Base-by-base conservation (phyloP, 2,329 filamentous ascomycete species). In the Ophiostoma sp. region DNA sequence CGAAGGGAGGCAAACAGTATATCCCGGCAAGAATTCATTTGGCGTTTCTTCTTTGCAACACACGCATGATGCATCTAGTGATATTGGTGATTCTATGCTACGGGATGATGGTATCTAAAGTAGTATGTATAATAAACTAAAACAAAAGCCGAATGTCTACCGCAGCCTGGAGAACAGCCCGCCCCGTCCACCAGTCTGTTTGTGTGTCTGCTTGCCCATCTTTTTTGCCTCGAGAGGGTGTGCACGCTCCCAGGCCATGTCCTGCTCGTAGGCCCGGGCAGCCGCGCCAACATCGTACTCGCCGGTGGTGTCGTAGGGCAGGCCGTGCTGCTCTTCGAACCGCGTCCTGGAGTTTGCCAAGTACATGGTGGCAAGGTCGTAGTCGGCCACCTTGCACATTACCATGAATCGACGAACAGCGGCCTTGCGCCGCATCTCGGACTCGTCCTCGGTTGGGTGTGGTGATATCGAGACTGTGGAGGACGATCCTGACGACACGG, bases 371-470 rank as follows among this genome's bases (percentile, higher is more conserved):
- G 91, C 91, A 66, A 92, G 81, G 75, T 92, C 89, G 78, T 88
- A 93, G 81, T 93, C 89, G 38, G 85, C 80, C 41, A 91, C 89
- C 76, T 94, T 94, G 78, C 88, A 91, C 1, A 83, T 82, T 2
- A 92, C 87, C 91, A 93, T 93, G 81, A 89, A 94, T 70, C 89
- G 85, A 58, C 91, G 82, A 45, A 94, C 83, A 75, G 88, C 88
- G 18, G 80, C 82, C 78, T 91, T 93, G 71, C 87, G 83, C 65
- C 84, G 80, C 77, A 91, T 88, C 74, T 92, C 90, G 63, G 90
- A 89, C 75, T 92, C 90, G 64, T 88, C 87, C 67, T 90, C 89
- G n/a, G 91, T 73, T 0, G 91, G 90, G 41, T 84, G 80, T 1
- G 90, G 89, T 63, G 87, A 91, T 38, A 93, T 79, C 36, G 72